Percentiles rank a stretch among this genome's conserved stretches.
Conservation (phyloP, 768 basidiomycete genomes). For the Tylopilus sp. region DNA sequence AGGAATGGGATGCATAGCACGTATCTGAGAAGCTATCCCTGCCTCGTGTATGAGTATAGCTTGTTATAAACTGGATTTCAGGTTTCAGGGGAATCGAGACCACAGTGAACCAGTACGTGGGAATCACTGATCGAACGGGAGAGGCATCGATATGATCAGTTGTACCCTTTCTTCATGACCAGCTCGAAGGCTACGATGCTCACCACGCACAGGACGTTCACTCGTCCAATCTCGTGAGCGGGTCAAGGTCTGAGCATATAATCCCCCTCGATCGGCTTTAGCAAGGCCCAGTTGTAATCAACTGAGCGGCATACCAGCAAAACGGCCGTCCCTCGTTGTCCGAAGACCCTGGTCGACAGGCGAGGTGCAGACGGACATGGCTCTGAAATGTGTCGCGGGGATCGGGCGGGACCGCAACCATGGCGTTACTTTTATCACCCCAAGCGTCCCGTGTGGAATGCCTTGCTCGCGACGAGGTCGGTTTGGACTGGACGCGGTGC, state of each 20-base stretch:
- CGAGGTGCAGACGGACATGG: too few species aligned
- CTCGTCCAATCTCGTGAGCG: slow-evolving; percentile 54
- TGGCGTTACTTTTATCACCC: slow-evolving; percentile 13
- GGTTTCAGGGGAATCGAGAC: too few species aligned
- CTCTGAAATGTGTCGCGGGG: slow-evolving; percentile 59
- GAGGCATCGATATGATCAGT: background rate
- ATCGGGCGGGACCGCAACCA: slow-evolving; percentile 38
- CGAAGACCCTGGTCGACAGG: too few species aligned
- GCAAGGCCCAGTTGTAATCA: slow-evolving; percentile 56
- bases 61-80: too few species aligned
- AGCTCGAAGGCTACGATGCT: slow-evolving; percentile 69
- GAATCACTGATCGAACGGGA: background rate
- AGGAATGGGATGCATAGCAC: too few species aligned
- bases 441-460: background rate
- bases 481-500: background rate
- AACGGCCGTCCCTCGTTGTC: slow-evolving; percentile 33
- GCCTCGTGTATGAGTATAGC: too few species aligned
- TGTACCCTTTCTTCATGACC: slow-evolving; percentile 14
- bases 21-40: too few species aligned
- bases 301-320: slow-evolving; percentile 72
- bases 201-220: slow-evolving; percentile 48
- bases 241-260: slow-evolving; percentile 80
- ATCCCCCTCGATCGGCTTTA: slow-evolving; percentile 62
- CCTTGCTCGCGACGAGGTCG: slow-evolving; percentile 4
- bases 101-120: too few species aligned